Conservation (phyloP, 2,329 filamentous ascomycete genomes). For the Xylaria sp. region DNA sequence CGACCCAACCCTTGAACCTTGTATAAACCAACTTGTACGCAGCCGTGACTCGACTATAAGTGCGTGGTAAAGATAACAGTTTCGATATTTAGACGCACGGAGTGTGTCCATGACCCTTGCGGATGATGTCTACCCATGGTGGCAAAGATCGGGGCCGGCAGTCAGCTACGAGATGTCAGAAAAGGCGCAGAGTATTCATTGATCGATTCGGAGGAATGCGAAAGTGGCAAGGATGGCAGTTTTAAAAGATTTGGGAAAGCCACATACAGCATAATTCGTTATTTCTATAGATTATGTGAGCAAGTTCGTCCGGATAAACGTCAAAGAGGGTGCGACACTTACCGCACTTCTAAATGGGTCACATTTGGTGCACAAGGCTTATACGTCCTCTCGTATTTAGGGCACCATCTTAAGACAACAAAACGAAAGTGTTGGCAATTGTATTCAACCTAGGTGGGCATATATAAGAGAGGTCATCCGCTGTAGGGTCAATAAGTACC, state of each 20-base stretch:
- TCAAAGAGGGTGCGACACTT: conserved; percentile 17
- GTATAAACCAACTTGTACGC: not conserved
- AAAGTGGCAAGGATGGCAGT: not conserved
- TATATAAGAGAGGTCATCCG: conserved; percentile 24
- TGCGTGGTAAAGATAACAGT: not conserved
- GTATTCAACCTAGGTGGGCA: conserved; percentile 47
- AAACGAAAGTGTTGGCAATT: conserved; percentile 51
- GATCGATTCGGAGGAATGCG: not conserved
- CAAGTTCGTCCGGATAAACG: not conserved
- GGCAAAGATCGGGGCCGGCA: conserved; percentile 48
- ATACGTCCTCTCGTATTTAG: conserved; percentile 50
- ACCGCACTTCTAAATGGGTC: conserved; percentile 50
- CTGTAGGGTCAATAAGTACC: conserved; percentile 6
- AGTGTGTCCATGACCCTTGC: conserved; percentile 45
- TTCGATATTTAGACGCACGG: conserved; percentile 43
- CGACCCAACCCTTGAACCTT: not conserved
- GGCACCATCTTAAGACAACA: conserved; percentile 50
- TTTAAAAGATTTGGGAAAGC: not conserved
- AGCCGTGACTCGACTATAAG: conserved; percentile 8
- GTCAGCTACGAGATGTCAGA: conserved; percentile 43
- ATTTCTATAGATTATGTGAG: conserved; percentile 42
- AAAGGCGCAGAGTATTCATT: not conserved
- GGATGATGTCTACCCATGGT: conserved; percentile 51
- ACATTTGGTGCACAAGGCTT: conserved; percentile 49
- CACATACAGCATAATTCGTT: conserved; percentile 50